Base-by-base conservation (phyloP, 345 rosid genomes). In the Acer yangbiense region DNA sequence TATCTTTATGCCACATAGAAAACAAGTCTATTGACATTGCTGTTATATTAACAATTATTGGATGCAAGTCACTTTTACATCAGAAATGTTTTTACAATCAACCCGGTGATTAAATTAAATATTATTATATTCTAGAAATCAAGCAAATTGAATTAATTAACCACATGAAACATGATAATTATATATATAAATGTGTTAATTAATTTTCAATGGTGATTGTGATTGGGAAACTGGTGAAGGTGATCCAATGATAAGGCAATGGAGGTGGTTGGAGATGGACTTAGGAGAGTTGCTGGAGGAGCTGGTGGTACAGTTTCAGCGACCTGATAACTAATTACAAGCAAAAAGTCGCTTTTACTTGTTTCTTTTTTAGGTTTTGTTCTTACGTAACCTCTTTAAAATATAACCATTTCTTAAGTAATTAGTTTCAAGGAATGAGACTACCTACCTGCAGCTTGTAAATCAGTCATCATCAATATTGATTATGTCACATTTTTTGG, bases 271-370 rank as follows among this genome's bases (percentile, higher is more conserved):
- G 84, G 85, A 46, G 48, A 35, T 35, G 39, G 35, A 32, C 35
- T 3, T 32, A 2, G 35, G 4, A 4, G 39, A 35, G 39, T 35
- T 13, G 77, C 46, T 4, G 6, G 39, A 35, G 39, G 58, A 78
- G 79, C 66, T 83, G 78, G 5, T 73, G 81, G 71, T 63, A 78
- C 73, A 72, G 69, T 63, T 83, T 74, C 55, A 85, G 89, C 82
- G 93, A 91, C 98, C 74, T 76, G 52, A 78, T 90, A 94, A 89
- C 95, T 83, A 85, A 91, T 87, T 83, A 82, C 97, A 89, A 85
- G 81, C 89, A 84, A 82, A 68, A 85, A 58, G 98, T 94, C 98
- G 85, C 86, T 92, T 89, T 94, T 88, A 86, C 93, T 89, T 89
- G 57, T 16, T 80, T 71, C 20, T 46, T 46, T 61, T 77, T 13